Evolutionary conservation across 805 yeast species (phyloP), one percentile per base, ranked within the genome.

Genomic region (Candida cerambycidarum): DNA sequence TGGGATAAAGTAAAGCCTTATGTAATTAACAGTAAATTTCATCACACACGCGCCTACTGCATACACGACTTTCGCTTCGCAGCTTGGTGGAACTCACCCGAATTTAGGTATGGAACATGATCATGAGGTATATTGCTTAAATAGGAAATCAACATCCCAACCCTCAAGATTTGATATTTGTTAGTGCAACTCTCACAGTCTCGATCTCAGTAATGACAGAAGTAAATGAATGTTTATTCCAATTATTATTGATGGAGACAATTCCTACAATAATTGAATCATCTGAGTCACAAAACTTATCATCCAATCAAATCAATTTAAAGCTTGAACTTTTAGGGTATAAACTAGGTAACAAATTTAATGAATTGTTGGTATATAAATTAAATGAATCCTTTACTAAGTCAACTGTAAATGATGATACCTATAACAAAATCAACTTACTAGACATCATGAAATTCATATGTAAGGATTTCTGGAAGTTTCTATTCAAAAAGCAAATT

Each of bases 401-500:
- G 13, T 32, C 42, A 10, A 30, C 40, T 6, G 28, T 23, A 9
- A 37, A 38, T 28, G 35, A 29, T 15, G 37, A 59, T 52, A 56
- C 32, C 13, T 44, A 39, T 23, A 31, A 78, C 59, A 61, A 82
- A 57, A 71, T 68, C 15, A 90, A 86, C 47, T 73, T 85, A 10
- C 63, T 92, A 29, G 90, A 87, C 50, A 76, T 92, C 30, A 87
- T 93, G 88, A 92, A 92, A 63, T 89, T 88, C 59, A 78, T 93
- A 4, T 90, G 98, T 59, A 76, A 95, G 35, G 97, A 90, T 52
- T 84, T 90, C 21, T 93, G 98, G 98, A 81, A 78, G 53, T 65
- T 76, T 41, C 58, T 92, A 21, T 89, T 80, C 63, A 79, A 82
- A 29, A 92, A 89, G 62, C 97, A 86, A 59, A 87, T 93, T 71